These are phyloP conservation scores for Glomus cerebriforme DNA, from an alignment of 192 early-diverging fungal genomes.

Conservation along the genomic window DNA sequence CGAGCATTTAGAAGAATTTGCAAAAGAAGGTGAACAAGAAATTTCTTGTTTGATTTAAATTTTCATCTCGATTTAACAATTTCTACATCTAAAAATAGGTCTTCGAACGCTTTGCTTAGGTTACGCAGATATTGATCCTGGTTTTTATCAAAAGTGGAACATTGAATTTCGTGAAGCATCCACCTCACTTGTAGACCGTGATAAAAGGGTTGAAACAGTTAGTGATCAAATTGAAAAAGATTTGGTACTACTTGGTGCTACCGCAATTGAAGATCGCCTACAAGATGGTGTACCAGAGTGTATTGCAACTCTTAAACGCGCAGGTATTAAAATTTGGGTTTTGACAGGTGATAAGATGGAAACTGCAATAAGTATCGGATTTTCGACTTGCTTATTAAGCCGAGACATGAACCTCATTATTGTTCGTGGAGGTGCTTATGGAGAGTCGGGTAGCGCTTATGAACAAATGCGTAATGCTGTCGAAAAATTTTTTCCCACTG, in stretches of 20 bases:
- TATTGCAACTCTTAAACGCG: conserved; percentile 60
- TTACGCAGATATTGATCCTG: conserved; percentile 53
- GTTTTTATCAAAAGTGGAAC: conserved; percentile 61
- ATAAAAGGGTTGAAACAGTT: conserved; percentile 55
- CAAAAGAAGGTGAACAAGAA: conserved; percentile 55
- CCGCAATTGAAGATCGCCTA: conserved; percentile 78
- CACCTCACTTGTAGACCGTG: conserved; percentile 56
- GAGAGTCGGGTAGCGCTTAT: conserved; percentile 45
- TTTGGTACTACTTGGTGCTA: conserved; percentile 67
- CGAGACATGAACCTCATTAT: conserved; percentile 66
- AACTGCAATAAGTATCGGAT: conserved; percentile 81
- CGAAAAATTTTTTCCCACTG: conserved; percentile 36
- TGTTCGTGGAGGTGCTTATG: conserved; percentile 47
- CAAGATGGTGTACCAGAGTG: conserved; percentile 79
- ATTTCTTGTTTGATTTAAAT: conserved; percentile 27
- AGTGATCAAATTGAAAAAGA: conserved; percentile 63
- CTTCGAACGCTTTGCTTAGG: conserved; percentile 77
- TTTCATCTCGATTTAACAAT: background rate
- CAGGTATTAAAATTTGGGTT: conserved; percentile 81
- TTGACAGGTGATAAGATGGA: conserved; percentile 81
- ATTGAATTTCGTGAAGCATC: conserved; percentile 55
- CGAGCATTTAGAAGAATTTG: conserved; percentile 82
- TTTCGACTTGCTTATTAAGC: conserved; percentile 67
- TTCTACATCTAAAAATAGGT: conserved; percentile 35
- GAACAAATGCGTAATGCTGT: conserved; percentile 56